Evolutionary conservation across 2,329 filamentous ascomycete genomes (phyloP).

Genomic region (Alternaria atra): DNA sequence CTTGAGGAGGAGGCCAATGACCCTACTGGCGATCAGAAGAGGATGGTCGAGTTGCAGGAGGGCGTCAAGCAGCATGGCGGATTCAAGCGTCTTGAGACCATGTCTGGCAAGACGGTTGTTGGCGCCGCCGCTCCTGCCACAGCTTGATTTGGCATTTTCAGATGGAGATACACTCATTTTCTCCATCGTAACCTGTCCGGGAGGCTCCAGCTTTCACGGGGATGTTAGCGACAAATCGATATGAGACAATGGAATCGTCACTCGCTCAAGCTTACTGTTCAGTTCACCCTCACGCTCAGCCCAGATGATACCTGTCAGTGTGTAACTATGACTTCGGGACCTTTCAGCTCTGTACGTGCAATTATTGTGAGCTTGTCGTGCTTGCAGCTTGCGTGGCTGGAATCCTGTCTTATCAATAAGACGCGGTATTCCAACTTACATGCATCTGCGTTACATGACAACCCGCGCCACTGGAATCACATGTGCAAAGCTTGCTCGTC

Average conservation of each 20-base stretch:
- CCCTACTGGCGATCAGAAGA: conserved; percentile 77
- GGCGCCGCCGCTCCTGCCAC: conserved; percentile 25
- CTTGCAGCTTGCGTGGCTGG: too few relatives aligned
- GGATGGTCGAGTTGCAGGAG: conserved; percentile 74
- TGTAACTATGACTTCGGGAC: neutral
- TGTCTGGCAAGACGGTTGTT: conserved; percentile 23
- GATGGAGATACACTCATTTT: conserved; percentile 9
- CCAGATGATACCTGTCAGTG: neutral
- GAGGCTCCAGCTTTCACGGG: too few relatives aligned
- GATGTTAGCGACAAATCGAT: neutral
- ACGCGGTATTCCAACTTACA: too few relatives aligned
- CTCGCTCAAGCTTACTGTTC: neutral
- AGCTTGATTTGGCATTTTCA: neutral
- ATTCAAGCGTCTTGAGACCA: conserved; percentile 61
- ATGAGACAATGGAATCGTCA: neutral
- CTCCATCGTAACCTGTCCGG: neutral
- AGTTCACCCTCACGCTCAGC: neutral
- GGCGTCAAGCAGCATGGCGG: conserved; percentile 71
- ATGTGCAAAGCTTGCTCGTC: too few relatives aligned
- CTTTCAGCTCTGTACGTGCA: neutral
- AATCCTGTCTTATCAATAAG: too few relatives aligned
- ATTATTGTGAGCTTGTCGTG: too few relatives aligned
- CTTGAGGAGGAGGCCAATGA: conserved; percentile 72
- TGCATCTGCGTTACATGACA: too few relatives aligned
- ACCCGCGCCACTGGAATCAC: too few relatives aligned